Evolutionary conservation across 2,329 filamentous ascomycete genomes (phyloP).

Genomic region (Calonectria fujianensis): DNA sequence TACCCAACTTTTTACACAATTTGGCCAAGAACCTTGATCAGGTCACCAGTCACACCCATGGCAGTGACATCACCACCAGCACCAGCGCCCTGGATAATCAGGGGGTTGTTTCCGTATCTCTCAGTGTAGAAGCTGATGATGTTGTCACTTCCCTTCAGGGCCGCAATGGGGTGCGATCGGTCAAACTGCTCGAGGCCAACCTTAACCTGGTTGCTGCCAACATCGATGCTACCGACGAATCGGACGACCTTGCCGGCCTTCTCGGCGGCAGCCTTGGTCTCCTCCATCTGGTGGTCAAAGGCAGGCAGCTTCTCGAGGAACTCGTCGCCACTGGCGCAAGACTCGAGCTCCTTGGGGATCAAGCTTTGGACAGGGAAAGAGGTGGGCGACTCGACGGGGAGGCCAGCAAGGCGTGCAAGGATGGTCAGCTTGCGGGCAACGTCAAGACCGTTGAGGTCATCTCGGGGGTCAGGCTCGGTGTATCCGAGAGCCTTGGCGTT

Average conservation of each 20-base stretch:
- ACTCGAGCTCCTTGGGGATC: conserved; percentile 91
- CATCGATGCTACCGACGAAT: conserved; percentile 95
- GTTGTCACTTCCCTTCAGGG: conserved; percentile 97
- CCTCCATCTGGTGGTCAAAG: conserved; percentile 94
- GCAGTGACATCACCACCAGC: conserved; percentile 97
- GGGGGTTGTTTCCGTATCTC: conserved; percentile 91
- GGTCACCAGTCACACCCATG: conserved; percentile 96
- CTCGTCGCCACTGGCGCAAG: conserved; percentile 84
- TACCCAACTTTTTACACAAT: conserved; percentile 67
- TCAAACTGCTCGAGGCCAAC: conserved; percentile 95
- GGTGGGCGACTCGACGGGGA: conserved; percentile 88
- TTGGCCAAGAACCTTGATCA: conserved; percentile 90
- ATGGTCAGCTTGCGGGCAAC: conserved; percentile 98
- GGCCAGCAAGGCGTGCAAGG: conserved; percentile 87
- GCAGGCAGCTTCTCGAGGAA: conserved; percentile 87
- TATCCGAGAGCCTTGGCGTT: conserved; percentile 96
- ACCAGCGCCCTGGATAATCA: conserved; percentile 96
- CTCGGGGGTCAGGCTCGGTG: conserved; percentile 90
- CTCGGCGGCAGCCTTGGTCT: conserved; percentile 88
- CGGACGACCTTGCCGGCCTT: conserved; percentile 93
- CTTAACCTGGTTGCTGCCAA: conserved; percentile 86
- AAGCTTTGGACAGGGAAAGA: conserved; percentile 95
- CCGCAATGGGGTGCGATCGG: conserved; percentile 91
- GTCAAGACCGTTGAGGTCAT: conserved; percentile 91
- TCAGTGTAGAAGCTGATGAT: conserved; percentile 99